Conservation (phyloP, 805 yeast species). For the Wickerhamia fluorescens region DNA sequence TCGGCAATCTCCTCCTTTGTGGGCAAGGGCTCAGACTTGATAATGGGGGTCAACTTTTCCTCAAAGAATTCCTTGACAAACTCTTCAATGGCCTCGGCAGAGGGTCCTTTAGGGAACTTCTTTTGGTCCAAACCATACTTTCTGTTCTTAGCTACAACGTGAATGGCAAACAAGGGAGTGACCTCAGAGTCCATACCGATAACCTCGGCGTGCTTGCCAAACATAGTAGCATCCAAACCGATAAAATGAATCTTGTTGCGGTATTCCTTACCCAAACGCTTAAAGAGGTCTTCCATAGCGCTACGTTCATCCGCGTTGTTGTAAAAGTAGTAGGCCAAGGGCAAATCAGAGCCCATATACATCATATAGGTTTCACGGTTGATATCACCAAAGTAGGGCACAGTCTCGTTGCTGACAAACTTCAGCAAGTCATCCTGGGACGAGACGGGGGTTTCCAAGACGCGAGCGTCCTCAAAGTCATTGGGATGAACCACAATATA, state of each 20-base stretch:
- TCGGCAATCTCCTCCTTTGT: constrained; percentile 58
- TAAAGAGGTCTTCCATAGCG: constrained; percentile 44
- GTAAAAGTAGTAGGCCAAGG: constrained; percentile 87
- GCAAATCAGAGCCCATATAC: constrained; percentile 66
- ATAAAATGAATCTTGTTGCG: constrained; percentile 83
- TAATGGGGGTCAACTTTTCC: constrained; percentile 62
- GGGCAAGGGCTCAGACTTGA: constrained; percentile 85
- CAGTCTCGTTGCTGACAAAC: constrained; percentile 55
- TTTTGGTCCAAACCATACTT: constrained; percentile 76
- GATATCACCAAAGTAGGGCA: constrained; percentile 85
- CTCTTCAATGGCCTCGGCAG: constrained; percentile 42
- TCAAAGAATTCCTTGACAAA: constrained; percentile 58
- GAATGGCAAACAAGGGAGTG: constrained; percentile 83
- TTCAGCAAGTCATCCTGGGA: constrained; percentile 30
- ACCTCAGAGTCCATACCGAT: constrained; percentile 77
- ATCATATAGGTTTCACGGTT: constrained; percentile 68
- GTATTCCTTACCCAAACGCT: constrained; percentile 60
- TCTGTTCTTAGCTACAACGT: constrained; percentile 57
- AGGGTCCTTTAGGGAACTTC: constrained; percentile 39
- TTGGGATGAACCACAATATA: constrained; percentile 44
- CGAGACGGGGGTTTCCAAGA: constrained; percentile 32
- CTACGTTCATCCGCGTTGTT: constrained; percentile 59
- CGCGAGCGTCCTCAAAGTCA: constrained; percentile 38
- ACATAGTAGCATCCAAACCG: constrained; percentile 74
- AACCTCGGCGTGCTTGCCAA: constrained; percentile 80